Percentiles rank a stretch among this genome's conserved stretches.
phyloP scores from a whole-genome alignment of 2,329 filamentous ascomycete genomes.

The Macroventuria anomochaeta region DNA sequence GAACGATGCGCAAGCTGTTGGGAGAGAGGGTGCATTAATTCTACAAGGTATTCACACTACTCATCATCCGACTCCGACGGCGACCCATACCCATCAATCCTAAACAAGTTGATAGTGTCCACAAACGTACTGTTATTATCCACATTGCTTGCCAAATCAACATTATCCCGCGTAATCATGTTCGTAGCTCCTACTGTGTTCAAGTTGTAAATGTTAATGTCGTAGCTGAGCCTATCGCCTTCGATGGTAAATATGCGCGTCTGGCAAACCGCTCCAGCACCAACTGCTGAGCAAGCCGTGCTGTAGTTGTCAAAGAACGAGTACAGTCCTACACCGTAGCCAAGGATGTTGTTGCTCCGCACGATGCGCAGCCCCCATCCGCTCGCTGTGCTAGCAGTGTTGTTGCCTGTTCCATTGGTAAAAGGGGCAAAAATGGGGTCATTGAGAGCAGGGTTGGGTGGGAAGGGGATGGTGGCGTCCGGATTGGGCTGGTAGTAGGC shows the following conservation, averaged over 20 bases:
- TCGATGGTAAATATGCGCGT: conserved; percentile 58
- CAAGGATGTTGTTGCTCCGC: conserved; percentile 60
- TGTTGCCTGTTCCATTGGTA: conserved; percentile 32
- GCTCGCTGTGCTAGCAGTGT: conserved; percentile 43
- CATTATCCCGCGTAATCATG: conserved; percentile 56
- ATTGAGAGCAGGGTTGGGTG: conserved; percentile 61
- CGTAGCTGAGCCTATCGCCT: conserved; percentile 39
- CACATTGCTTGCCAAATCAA: conserved; percentile 51
- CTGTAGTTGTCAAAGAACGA: conserved; percentile 72
- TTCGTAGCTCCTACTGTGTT: conserved; percentile 56
- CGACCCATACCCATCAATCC: conserved; percentile 25
- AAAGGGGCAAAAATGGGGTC: conserved; percentile 77
- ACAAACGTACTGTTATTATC: conserved; percentile 57
- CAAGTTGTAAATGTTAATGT: conserved; percentile 55
- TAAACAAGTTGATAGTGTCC: conserved; percentile 45
- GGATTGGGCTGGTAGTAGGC: conserved; percentile 86
- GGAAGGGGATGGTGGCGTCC: conserved; percentile 70
- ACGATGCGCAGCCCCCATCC: conserved; percentile 72
- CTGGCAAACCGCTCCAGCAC: conserved; percentile 53
- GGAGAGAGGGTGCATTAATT: no score
- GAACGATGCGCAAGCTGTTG: no score
- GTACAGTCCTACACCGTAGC: conserved; percentile 71
- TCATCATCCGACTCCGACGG: neutral
- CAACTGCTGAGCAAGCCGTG: conserved; percentile 39
- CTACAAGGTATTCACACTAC: no score